A percentile compares a stretch with the other conserved stretches of the same genome.
Evolutionary conservation across 1,284 basidiomycete species (phyloP).

Genomic region (Pseudozyma tsukubaensis): DNA sequence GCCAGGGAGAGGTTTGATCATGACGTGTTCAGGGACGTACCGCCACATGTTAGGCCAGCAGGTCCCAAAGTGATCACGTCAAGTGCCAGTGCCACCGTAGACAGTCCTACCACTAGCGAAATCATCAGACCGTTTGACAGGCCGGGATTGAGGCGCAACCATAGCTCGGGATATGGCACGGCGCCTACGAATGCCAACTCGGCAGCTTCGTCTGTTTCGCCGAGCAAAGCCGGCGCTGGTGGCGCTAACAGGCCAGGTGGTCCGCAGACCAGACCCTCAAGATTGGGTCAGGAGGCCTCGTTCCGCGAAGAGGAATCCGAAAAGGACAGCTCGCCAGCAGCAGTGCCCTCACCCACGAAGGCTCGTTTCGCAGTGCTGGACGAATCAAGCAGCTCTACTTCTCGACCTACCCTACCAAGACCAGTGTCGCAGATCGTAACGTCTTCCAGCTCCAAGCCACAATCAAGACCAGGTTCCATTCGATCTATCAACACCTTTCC

Average conservation of each 20-base stretch:
- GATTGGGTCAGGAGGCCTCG: constrained; percentile 27
- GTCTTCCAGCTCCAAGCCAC: constrained; percentile 11
- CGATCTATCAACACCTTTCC: constrained; percentile 53
- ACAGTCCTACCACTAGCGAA: constrained; percentile 37
- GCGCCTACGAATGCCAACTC: constrained; percentile 26
- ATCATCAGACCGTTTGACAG: constrained; percentile 28
- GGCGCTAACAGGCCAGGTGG: constrained; percentile 2
- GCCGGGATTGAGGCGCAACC: constrained; percentile 39
- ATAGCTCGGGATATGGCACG: constrained; percentile 40
- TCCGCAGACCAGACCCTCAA: constrained; percentile 14
- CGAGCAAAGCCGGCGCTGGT: constrained; percentile 20
- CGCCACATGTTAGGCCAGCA: constrained; percentile 26
- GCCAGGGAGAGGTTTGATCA: constrained; percentile 62
- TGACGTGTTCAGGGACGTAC: constrained; percentile 55
- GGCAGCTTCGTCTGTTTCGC: constrained; percentile 42
- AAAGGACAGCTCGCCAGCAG: constrained; percentile 3
- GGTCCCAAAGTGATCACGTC: constrained; percentile 2
- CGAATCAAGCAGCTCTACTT: not conserved
- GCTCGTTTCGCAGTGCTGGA: constrained; percentile 27
- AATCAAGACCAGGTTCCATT: constrained; percentile 52
- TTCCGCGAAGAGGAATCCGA: constrained; percentile 28
- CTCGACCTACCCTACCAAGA: constrained; percentile 19
- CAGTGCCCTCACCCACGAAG: constrained; percentile 21
- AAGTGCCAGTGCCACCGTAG: constrained; percentile 4
- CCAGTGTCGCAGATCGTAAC: constrained; percentile 44